These are phyloP conservation scores for Apiospora malaysiana DNA, from an alignment of 2,329 filamentous ascomycete genomes.

Conservation along the genomic window DNA sequence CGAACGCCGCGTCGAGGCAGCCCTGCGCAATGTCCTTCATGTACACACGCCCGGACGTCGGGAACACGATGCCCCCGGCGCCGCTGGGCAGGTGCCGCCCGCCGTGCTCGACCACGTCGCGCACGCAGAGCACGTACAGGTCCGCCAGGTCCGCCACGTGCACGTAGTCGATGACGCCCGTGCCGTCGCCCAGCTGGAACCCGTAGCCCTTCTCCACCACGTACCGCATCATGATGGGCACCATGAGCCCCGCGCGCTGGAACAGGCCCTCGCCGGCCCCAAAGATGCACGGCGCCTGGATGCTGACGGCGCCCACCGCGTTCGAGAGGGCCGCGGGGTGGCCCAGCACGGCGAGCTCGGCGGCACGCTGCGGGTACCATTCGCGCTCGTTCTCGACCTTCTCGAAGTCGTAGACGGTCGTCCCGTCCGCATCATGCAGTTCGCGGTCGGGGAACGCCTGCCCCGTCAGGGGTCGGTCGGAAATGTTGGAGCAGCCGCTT, in stretches of 20 bases:
- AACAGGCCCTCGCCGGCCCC: slow-evolving; percentile 28
- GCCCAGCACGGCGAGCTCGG: slow-evolving; percentile 28
- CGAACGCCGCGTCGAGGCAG: slow-evolving; percentile 28
- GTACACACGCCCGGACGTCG: slow-evolving; percentile 20
- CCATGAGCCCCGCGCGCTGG: slow-evolving; percentile 27
- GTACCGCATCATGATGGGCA: slow-evolving; percentile 29
- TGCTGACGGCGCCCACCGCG: slow-evolving; percentile 26
- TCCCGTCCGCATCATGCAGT: slow-evolving; percentile 25
- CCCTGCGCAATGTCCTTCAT: slow-evolving; percentile 22
- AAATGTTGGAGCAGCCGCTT: slow-evolving; percentile 29
- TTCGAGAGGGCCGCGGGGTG: neutral
- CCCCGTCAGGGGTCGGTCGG: slow-evolving; percentile 29
- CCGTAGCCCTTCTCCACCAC: slow-evolving; percentile 28
- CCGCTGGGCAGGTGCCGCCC: slow-evolving; percentile 4
- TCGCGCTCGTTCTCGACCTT: slow-evolving; percentile 25
- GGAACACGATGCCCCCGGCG: slow-evolving; percentile 20
- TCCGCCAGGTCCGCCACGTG: slow-evolving; percentile 30
- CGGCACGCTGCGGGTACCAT: slow-evolving; percentile 30
- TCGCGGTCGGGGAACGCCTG: slow-evolving; percentile 24
- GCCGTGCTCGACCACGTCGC: slow-evolving; percentile 21
- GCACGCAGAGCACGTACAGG: slow-evolving; percentile 28
- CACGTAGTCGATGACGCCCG: slow-evolving; percentile 28
- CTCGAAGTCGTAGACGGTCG: slow-evolving; percentile 27
- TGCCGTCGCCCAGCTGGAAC: slow-evolving; percentile 27
- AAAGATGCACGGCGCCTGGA: slow-evolving; percentile 26